Evolutionary conservation across 78 protist species (phyloP).

Genomic region (Monosiga brevicollis): DNA sequence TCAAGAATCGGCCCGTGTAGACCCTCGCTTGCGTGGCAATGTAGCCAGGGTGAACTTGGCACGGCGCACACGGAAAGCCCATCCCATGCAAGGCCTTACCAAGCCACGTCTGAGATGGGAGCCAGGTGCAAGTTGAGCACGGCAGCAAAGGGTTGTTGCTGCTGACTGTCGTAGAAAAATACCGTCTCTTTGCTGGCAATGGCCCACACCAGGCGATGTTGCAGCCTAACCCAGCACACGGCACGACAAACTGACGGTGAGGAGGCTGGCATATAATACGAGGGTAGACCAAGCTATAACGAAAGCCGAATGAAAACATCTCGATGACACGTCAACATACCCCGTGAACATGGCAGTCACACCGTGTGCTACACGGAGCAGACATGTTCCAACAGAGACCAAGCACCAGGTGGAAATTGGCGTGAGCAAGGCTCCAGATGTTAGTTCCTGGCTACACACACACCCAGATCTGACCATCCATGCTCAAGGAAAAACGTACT

Average conservation of each 20-base stretch:
- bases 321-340: background rate
- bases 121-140: constrained; percentile 14
- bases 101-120: constrained; percentile 32
- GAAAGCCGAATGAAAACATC: background rate
- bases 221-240: background rate
- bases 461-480: too few relatives aligned
- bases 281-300: background rate
- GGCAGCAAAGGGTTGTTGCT: background rate
- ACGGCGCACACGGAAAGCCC: too few relatives aligned
- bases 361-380: too few relatives aligned
- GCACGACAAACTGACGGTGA: background rate
- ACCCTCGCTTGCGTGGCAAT: too few relatives aligned
- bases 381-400: background rate
- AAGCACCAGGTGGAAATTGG: background rate
- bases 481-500: too few relatives aligned
- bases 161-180: constrained; percentile 27
- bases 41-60: too few relatives aligned
- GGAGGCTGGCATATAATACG: background rate
- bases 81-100: too few relatives aligned
- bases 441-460: too few relatives aligned
- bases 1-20: too few relatives aligned
- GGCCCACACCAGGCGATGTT: constrained; percentile 38
- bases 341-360: background rate
- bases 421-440: too few relatives aligned
- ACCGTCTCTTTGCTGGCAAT: constrained; percentile 25